Percentiles rank a stretch among this genome's conserved stretches.
Evolutionary conservation across 1,284 basidiomycete genomes (phyloP).

Genomic region (Tremellales sp.): DNA sequence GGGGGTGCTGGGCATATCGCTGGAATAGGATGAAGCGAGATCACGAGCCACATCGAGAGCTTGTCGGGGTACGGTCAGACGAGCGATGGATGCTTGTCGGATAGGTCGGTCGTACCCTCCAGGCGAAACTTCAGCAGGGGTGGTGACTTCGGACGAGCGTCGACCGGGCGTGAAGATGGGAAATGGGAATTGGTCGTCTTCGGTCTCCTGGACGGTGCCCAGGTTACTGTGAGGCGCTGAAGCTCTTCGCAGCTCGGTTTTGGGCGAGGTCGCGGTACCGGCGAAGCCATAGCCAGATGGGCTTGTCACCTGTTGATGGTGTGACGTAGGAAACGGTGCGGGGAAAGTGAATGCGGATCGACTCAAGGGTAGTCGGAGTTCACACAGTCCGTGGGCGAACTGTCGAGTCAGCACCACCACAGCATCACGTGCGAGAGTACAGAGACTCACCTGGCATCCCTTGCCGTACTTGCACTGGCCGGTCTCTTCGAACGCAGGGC

Average conservation of each 20-base stretch:
- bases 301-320: neutral
- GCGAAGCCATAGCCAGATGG: neutral
- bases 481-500: slow-evolving; percentile 6
- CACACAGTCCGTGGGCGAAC: neutral
- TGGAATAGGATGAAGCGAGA: neutral
- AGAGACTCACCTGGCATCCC: slow-evolving; percentile 11
- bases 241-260: neutral
- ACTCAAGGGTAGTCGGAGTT: neutral
- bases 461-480: slow-evolving; percentile 11
- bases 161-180: neutral
- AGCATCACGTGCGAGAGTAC: neutral
- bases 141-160: neutral
- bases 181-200: neutral
- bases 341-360: neutral
- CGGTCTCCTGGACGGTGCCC: neutral
- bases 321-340: too few relatives aligned
- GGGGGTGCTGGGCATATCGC: neutral
- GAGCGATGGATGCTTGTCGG: neutral
- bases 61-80: neutral
- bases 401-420: neutral
- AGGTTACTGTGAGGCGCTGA: neutral
- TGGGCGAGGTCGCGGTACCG: neutral
- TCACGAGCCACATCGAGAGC: neutral
- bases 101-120: neutral
- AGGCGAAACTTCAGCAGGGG: neutral